Evolutionary conservation across 2,329 filamentous ascomycete species (phyloP).

Genomic region (Colletotrichum truncatum): DNA sequence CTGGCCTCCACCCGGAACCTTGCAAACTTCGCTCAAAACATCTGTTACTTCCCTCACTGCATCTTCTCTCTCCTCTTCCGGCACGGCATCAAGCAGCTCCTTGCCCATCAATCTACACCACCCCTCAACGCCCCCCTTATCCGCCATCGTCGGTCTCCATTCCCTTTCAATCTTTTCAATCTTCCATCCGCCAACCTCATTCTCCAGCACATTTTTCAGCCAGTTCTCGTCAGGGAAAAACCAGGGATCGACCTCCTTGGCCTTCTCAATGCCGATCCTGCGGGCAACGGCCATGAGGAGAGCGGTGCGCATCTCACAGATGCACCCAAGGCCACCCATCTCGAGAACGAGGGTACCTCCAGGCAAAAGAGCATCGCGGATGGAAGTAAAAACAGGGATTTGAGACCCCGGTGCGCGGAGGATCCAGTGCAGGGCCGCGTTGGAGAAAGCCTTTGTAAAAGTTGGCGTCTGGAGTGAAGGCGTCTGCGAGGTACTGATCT

Average conservation of each 20-base stretch:
- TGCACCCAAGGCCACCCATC: conserved; percentile 77
- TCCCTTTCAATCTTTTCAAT: conserved; percentile 67
- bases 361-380: conserved; percentile 60
- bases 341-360: conserved; percentile 72
- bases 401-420: conserved; percentile 56
- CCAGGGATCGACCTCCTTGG: conserved; percentile 68
- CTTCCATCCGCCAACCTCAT: conserved; percentile 55
- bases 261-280: conserved; percentile 58
- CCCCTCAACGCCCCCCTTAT: conserved; percentile 67
- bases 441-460: conserved; percentile 70
- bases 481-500: conserved; percentile 39
- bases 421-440: conserved; percentile 75
- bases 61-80: conserved; percentile 56
- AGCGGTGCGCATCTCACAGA: conserved; percentile 68
- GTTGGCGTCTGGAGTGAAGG: conserved; percentile 9
- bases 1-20: conserved; percentile 65
- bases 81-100: conserved; percentile 63
- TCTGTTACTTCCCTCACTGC: conserved; percentile 63
- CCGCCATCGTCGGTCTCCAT: conserved; percentile 71
- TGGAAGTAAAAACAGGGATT: conserved; percentile 60
- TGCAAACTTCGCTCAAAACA: conserved; percentile 63
- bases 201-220: conserved; percentile 55
- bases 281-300: conserved; percentile 62
- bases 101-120: conserved; percentile 74
- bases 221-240: conserved; percentile 75